phyloP scores from a whole-genome alignment of 345 rosid genomes.

The Hirschfeldia incana region DNA sequence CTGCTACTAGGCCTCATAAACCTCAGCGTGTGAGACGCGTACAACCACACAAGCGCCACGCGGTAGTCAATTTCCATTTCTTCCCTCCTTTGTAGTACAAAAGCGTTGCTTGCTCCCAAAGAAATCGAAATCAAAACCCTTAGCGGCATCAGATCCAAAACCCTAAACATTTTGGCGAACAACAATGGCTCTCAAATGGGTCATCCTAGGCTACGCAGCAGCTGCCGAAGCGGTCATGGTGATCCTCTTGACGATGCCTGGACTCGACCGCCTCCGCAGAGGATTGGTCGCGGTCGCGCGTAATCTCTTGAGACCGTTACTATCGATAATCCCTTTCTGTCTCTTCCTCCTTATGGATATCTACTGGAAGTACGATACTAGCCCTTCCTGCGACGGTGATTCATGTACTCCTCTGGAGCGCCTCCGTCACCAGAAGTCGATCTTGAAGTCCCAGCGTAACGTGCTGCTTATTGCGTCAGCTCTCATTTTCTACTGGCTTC shows the following conservation, averaged over 20 bases:
- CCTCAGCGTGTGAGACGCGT: constrained; percentile 16
- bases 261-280: constrained; percentile 64
- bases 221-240: constrained; percentile 95
- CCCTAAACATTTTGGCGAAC: background rate
- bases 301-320: constrained; percentile 75
- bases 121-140: background rate
- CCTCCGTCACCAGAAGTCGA: constrained; percentile 88
- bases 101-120: background rate
- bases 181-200: constrained; percentile 91
- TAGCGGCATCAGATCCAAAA: background rate
- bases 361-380: constrained; percentile 89
- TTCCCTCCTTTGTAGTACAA: background rate
- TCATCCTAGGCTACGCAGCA: constrained; percentile 79
- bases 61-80: background rate
- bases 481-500: constrained; percentile 78
- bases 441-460: constrained; percentile 89
- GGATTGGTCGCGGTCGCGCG: constrained; percentile 78
- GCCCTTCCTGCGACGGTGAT: constrained; percentile 64
- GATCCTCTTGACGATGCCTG: constrained; percentile 75
- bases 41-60: too few species aligned
- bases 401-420: constrained; percentile 73
- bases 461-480: constrained; percentile 74
- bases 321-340: constrained; percentile 80
- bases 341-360: constrained; percentile 83
- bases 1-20: constrained; percentile 23